phyloP scores from a whole-genome alignment of 2,329 filamentous ascomycete species.

The Metarhizium album region DNA sequence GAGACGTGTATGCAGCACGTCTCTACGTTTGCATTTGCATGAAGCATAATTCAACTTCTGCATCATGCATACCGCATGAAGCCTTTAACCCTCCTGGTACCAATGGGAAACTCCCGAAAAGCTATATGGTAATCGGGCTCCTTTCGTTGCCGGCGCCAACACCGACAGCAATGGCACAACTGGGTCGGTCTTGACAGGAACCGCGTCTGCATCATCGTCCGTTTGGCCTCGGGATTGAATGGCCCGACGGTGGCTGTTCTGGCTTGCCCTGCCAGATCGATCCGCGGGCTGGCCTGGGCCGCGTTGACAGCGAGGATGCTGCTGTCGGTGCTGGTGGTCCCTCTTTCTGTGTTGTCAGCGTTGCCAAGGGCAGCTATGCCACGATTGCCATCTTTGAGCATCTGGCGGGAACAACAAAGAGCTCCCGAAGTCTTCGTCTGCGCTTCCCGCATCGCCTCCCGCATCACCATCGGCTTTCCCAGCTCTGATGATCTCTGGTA shows the following conservation, averaged over 20 bases:
- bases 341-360: slow-evolving; percentile 67
- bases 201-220: slow-evolving; percentile 55
- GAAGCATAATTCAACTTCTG: slow-evolving; percentile 57
- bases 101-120: slow-evolving; percentile 44
- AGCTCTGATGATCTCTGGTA: slow-evolving; percentile 26
- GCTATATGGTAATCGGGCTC: slow-evolving; percentile 66
- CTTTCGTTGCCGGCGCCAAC: slow-evolving; percentile 69
- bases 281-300: slow-evolving; percentile 43
- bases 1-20: background rate
- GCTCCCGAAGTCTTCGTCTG: background rate
- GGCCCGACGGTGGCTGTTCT: slow-evolving; percentile 53
- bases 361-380: slow-evolving; percentile 53
- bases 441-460: slow-evolving; percentile 5
- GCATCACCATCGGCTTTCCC: slow-evolving; percentile 7
- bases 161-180: slow-evolving; percentile 53
- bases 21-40: too few relatives aligned
- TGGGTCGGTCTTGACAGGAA: slow-evolving; percentile 67
- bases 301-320: slow-evolving; percentile 43
- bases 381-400: slow-evolving; percentile 54
- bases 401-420: slow-evolving; percentile 22
- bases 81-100: slow-evolving; percentile 63
- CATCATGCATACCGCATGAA: too few relatives aligned
- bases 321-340: slow-evolving; percentile 56
- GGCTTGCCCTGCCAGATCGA: slow-evolving; percentile 67
- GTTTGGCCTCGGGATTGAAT: slow-evolving; percentile 62